phyloP scores from a whole-genome alignment of 1,284 basidiomycete species.

The Sporisorium reilianum region DNA sequence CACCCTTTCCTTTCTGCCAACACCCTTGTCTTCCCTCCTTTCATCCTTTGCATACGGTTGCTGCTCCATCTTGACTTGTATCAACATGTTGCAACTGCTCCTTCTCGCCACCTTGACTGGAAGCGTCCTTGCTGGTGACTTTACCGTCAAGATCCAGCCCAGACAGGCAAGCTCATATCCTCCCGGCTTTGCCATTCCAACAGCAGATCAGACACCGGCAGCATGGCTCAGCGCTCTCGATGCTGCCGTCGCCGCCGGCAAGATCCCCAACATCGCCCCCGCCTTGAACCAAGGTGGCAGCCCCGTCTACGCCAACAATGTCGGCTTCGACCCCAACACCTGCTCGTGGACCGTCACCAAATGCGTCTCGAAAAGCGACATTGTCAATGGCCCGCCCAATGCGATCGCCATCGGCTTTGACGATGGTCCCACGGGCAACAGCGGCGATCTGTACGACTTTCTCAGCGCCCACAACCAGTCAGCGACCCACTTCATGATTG shows the following conservation, averaged over 20 bases:
- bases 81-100: constrained; percentile 28
- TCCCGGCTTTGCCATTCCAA: constrained; percentile 28
- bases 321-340: constrained; percentile 21
- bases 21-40: not conserved
- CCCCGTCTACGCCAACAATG: constrained; percentile 48
- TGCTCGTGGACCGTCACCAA: constrained; percentile 67
- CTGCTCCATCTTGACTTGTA: not conserved
- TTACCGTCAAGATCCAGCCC: constrained; percentile 41
- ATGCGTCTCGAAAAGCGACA: constrained; percentile 75
- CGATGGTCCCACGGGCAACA: constrained; percentile 85
- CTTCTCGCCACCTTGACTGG: constrained; percentile 33
- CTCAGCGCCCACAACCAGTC: constrained; percentile 77
- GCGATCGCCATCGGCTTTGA: constrained; percentile 72
- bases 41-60: not conserved
- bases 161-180: constrained; percentile 34
- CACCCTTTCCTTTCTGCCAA: not conserved
- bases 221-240: constrained; percentile 51
- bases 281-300: constrained; percentile 25
- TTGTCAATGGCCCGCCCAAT: constrained; percentile 75
- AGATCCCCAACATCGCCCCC: constrained; percentile 54
- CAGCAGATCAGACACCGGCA: constrained; percentile 37
- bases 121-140: constrained; percentile 38
- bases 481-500: constrained; percentile 92
- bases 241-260: constrained; percentile 45
- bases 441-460: constrained; percentile 77